Evolutionary conservation across 2,329 filamentous ascomycete genomes (phyloP).

Genomic region (Sclerotinia borealis): DNA sequence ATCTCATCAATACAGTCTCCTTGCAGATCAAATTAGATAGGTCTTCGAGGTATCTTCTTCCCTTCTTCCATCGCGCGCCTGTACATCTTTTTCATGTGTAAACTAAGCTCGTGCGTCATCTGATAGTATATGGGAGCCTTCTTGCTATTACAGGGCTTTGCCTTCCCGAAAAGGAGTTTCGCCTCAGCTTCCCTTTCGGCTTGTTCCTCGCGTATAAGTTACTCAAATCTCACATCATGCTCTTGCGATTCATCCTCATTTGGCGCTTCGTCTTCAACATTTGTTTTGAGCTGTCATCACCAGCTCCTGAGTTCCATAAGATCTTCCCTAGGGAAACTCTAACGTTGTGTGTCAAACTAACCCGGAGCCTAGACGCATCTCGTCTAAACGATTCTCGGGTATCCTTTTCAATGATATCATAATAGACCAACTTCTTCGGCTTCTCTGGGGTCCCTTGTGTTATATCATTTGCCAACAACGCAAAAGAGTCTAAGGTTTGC

Average conservation of each 20-base stretch:
- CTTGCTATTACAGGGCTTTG: not conserved
- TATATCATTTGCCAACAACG: not conserved
- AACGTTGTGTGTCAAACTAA: not conserved
- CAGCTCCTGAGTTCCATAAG: accelerated
- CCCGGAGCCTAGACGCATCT: not conserved
- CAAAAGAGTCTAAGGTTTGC: no score
- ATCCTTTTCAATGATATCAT: no score
- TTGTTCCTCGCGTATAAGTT: not conserved
- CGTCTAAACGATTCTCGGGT: not conserved
- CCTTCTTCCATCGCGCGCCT: not conserved
- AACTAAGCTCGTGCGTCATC: no score
- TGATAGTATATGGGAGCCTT: no score
- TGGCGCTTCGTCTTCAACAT: not conserved
- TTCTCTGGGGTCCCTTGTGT: not conserved
- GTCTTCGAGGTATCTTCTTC: not conserved
- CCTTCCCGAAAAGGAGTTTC: not conserved
- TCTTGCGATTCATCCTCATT: no score
- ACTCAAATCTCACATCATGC: not conserved
- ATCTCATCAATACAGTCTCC: not conserved
- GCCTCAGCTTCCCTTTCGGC: not conserved
- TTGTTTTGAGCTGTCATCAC: not conserved
- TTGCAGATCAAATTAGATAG: not conserved
- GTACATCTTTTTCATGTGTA: not conserved
- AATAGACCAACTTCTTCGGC: not conserved
- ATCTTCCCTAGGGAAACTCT: not conserved